Base-by-base conservation (phyloP, 108 stramenopile species). In the Nitzschia sp. region DNA sequence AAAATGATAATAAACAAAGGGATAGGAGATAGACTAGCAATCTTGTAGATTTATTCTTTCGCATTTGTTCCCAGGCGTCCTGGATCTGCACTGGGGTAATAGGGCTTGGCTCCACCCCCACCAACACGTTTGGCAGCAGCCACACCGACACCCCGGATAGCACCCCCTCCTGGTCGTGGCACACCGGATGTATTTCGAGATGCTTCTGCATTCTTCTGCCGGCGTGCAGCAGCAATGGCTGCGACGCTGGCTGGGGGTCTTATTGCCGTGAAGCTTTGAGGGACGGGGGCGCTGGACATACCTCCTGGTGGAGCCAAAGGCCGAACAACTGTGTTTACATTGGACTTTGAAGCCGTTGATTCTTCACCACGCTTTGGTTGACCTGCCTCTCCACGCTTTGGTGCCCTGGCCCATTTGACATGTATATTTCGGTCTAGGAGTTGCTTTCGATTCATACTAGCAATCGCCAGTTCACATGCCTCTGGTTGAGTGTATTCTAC, bases 401-500 rank as follows among this genome's bases (percentile, higher is more conserved):
- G 86, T 10, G 84, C 84, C 42, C 94, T 77, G 19, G 94, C 94
- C 94, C 94, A 95, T 38, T 81, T 81, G 17, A 91, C 91, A 60
- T 77, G 57, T 5, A 89, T 56, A 42, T 64, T 71, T 12, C 86
- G 72, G 51, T 89, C 91, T 14, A 79, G 56, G 9, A 91, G 57
- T 39, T 64, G 71, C 58, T 82, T 82, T 67, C 83, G 79, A 67
- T 83, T 86, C 72, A 86, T 83, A 41, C 75, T 72, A 46, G 84
- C 80, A 68, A 90, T 87, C 10, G 96, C 96, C 41, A 88, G 75
- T 67, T 95, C 89, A 5, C 92, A 77, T 8, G 88, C 88, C 54
- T 89, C 86, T 15, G 90, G 87, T 12, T 86, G 74, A n/a, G 89
- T 88, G 69, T 88, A 97, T 70, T 97, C 96, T 17, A 97, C 88